Evolutionary conservation across 1,284 basidiomycete species (phyloP), one percentile per base, ranked within the genome.

Genomic region (Heterobasidion parviporum): DNA sequence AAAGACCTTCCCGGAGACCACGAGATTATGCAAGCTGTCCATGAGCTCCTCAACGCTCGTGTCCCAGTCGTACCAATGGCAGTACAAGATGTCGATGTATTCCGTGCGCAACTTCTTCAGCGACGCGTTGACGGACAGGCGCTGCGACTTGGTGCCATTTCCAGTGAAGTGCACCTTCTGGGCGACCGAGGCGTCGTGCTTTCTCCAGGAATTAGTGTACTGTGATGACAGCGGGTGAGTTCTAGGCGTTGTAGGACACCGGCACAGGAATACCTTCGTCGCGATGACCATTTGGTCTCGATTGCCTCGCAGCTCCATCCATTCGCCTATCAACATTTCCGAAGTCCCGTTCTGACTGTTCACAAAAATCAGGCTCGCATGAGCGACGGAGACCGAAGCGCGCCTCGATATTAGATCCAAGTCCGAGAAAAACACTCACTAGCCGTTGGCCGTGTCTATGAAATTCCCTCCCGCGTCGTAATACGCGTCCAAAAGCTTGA

Each of bases 211-310:
- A 47, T 62, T 60, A 14, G 69, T 70, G 52, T 66, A 61, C 20
- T 72, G 64, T 36, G 8, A 2, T n/a, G 12, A 10, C 10, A 12
- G 18, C 20, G 32, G 35, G 14, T 1, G 2, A 16, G 34, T 16
- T 15, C 9, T 14, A 10, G 35, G 9, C 33, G 26, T 8, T 26
- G 34, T 34, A 33, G 32, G 15, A 36, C 10, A 36, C 15, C 12
- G 8, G 6, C 34, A 34, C 1, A 34, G 6, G 2, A 14, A 38
- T 49, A 75, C 77, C 67, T 83, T 83, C 10, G 79, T 82, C 8
- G 80, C 80, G 48, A 83, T 70, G 50, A 81, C 76, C 15, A 78
- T 67, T 61, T 82, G 77, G 60, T 85, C 79, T 7, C 82, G 72
- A 45, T 75, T 79, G 0, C 72, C 74, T 12, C 77, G 70, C n/a